Percentiles rank a stretch among this genome's conserved stretches.
These are phyloP conservation scores for Globomyces sp. DNA, from an alignment of 371 early-diverging fungal genomes.

Conservation along the genomic window DNA sequence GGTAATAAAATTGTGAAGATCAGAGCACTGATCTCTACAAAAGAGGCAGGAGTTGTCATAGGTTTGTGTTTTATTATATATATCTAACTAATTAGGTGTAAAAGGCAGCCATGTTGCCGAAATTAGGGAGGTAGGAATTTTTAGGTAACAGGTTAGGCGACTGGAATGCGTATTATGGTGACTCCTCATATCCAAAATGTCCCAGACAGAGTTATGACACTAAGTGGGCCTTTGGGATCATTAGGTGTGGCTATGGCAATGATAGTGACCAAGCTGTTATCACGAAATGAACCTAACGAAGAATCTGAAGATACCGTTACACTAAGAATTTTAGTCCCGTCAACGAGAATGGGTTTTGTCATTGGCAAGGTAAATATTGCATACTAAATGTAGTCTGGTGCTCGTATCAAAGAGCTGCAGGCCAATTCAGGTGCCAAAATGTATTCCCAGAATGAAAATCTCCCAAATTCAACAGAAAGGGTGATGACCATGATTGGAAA, in stretches of 20 bases:
- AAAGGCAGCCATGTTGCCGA: too few species aligned
- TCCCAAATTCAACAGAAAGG: slow-evolving; percentile 48
- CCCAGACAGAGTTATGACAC: slow-evolving; percentile 80
- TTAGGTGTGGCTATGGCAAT: slow-evolving; percentile 70
- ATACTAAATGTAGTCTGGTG: slow-evolving; percentile 14
- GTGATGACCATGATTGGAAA: slow-evolving; percentile 39
- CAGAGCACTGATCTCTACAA: slow-evolving; percentile 76
- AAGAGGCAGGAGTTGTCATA: slow-evolving; percentile 93
- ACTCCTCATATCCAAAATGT: slow-evolving; percentile 82
- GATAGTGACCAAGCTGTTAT: slow-evolving; percentile 57
- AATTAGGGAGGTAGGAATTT: slow-evolving; percentile 79
- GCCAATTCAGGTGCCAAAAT: slow-evolving; percentile 40
- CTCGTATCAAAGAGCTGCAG: slow-evolving; percentile 50
- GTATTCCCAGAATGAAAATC: slow-evolving; percentile 35
- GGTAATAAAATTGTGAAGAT: slow-evolving; percentile 26
- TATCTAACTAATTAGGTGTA: too few species aligned
- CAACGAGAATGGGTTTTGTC: slow-evolving; percentile 62
- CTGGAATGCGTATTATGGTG: slow-evolving; percentile 79
- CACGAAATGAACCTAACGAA: slow-evolving; percentile 1
- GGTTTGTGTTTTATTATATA: slow-evolving; percentile 41
- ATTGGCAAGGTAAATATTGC: slow-evolving; percentile 38
- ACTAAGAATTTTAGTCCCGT: slow-evolving; percentile 71
- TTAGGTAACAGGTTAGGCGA: slow-evolving; percentile 70
- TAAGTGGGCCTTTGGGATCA: slow-evolving; percentile 70
- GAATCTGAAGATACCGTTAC: slow-evolving; percentile 20